Conservation (phyloP, 1,139 yeast species). For the Candida freyschussii region DNA sequence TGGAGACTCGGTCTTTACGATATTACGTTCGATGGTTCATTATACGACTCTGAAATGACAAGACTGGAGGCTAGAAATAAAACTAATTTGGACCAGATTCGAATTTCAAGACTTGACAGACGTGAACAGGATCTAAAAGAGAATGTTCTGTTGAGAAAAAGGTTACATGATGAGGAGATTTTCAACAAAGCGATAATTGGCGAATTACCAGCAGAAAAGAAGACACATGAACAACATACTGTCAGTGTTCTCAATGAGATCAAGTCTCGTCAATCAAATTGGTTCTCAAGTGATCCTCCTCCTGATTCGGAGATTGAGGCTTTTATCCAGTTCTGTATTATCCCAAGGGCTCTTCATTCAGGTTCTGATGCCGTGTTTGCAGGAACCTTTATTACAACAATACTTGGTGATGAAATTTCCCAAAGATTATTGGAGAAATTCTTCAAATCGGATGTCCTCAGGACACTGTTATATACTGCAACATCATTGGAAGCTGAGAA, state of each 20-base stretch:
- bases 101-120: slow-evolving; percentile 22
- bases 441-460: slow-evolving; percentile 46
- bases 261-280: slow-evolving; percentile 30
- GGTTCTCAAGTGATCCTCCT: slow-evolving; percentile 21
- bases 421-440: slow-evolving; percentile 44
- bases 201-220: slow-evolving; percentile 24
- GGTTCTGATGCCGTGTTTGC: slow-evolving; percentile 79
- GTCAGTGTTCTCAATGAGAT: slow-evolving; percentile 25
- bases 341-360: slow-evolving; percentile 77
- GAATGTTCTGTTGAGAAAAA: slow-evolving; percentile 29
- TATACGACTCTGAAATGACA: slow-evolving; percentile 49
- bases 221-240: slow-evolving; percentile 34
- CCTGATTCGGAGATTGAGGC: slow-evolving; percentile 26
- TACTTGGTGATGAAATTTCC: slow-evolving; percentile 40
- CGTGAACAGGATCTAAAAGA: slow-evolving; percentile 24
- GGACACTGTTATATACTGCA: slow-evolving; percentile 61
- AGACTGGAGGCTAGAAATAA: slow-evolving; percentile 24
- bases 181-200: slow-evolving; percentile 30
- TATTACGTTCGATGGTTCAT: slow-evolving; percentile 47
- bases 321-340: slow-evolving; percentile 59
- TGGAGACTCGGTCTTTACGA: slow-evolving; percentile 81
- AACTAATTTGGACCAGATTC: slow-evolving; percentile 20
- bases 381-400: slow-evolving; percentile 52
- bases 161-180: slow-evolving; percentile 28
- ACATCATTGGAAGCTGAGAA: slow-evolving; percentile 81